Evolutionary conservation across 164 flowering plant genomes (phyloP).

Genomic region (Chimonanthus praecox): DNA sequence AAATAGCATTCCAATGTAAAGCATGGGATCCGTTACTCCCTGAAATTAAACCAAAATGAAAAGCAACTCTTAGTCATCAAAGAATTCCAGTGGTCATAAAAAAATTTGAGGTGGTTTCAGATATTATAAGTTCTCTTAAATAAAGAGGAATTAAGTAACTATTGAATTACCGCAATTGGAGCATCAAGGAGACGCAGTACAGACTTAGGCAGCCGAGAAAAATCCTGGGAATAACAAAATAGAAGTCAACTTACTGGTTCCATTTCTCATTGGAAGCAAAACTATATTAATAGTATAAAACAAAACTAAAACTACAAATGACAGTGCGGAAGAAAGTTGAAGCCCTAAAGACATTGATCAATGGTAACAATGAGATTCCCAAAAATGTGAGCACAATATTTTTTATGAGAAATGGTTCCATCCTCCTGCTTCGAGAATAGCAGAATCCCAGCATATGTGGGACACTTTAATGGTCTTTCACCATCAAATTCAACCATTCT

Average conservation of each 20-base stretch:
- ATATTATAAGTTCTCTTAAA: neutral
- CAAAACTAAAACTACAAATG: too few species aligned
- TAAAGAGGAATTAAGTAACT: neutral
- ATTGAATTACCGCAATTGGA: conserved; percentile 64
- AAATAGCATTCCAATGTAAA: conserved; percentile 97
- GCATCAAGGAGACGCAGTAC: conserved; percentile 68
- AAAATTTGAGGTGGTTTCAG: neutral
- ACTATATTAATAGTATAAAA: too few species aligned
- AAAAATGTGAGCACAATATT: too few species aligned
- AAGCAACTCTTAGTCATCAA: neutral
- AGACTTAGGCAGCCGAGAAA: conserved; percentile 74
- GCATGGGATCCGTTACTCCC: conserved; percentile 99
- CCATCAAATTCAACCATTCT: too few species aligned
- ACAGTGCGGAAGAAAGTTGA: too few species aligned
- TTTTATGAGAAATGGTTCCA: too few species aligned
- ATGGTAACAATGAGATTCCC: too few species aligned
- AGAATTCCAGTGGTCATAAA: neutral
- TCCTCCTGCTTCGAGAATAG: too few species aligned
- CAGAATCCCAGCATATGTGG: too few species aligned
- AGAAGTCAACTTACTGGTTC: neutral
- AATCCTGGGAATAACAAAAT: conserved; percentile 45
- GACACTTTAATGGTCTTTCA: too few species aligned
- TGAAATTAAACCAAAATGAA: conserved; percentile 24
- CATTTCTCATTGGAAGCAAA: too few species aligned
- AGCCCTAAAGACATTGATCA: too few species aligned